phyloP scores from a whole-genome alignment of 148 eudicot genomes.

The Diospyros lotus region DNA sequence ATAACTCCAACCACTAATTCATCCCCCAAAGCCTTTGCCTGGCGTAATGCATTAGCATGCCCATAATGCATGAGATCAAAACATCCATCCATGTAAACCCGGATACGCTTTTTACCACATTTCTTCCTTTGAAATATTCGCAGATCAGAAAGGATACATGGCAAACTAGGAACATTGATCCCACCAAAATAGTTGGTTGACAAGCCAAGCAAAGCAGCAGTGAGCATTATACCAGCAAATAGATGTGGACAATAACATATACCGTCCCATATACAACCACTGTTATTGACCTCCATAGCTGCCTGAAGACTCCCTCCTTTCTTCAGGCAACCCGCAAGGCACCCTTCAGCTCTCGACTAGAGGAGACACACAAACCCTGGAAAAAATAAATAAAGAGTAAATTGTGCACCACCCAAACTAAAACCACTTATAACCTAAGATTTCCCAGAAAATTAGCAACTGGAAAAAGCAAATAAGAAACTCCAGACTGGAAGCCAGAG shows the following conservation, averaged over 20 bases:
- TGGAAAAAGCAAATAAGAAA: background rate
- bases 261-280: conserved; percentile 69
- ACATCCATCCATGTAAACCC: conserved; percentile 98
- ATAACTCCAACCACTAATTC: conserved; percentile 87
- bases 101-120: conserved; percentile 49
- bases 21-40: conserved; percentile 91
- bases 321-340: no score
- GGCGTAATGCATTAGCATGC: conserved; percentile 96
- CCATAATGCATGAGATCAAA: conserved; percentile 99
- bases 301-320: conserved; percentile 21
- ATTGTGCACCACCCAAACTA: background rate
- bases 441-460: background rate
- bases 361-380: conserved; percentile 53
- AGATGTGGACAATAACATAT: conserved; percentile 70
- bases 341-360: conserved; percentile 24
- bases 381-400: conserved; percentile 1
- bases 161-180: conserved; percentile 61
- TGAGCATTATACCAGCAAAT: conserved; percentile 82
- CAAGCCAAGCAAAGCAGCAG: conserved; percentile 77
- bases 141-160: conserved; percentile 58
- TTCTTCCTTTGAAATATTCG: conserved; percentile 57
- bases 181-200: conserved; percentile 81
- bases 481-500: background rate
- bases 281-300: conserved; percentile 70
- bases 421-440: background rate